Base-by-base conservation (phyloP, 345 rosid genomes). In the Pugionium dolabratum region DNA sequence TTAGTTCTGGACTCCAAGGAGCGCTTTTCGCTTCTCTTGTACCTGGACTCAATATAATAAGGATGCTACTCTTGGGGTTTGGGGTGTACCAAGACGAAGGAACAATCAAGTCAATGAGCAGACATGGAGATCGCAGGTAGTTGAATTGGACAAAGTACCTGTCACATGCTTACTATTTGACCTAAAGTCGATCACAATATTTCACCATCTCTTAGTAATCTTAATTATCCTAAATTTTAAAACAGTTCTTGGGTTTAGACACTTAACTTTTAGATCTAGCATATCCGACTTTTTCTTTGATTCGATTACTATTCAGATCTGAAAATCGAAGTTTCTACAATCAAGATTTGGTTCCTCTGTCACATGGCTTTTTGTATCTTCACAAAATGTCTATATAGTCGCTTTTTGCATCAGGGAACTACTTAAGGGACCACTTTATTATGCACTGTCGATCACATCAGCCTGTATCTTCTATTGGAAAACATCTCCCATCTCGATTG, bases 51-150 rank as follows among this genome's bases (percentile, higher is more conserved):
- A 88, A 90, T 73, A 78, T 90, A 27, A 36, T 86, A 69, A 82
- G 85, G 48, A 75, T 90, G 95, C 78, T 94, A 74, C 79, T 94
- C 42, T 67, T 94, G 59, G 99, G 99, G 28, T 74, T 71, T 58
- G 96, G 97, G 59, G 68, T 88, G 37, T 76, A 75, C 86, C 86
- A 90, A 62, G 89, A 90, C 71, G 90, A 88, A 80, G 95, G 88
- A 64, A 86, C 80, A 0, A 91, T 90, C 70, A 86, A 88, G 86
- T 88, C 99, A 56, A 94, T 90, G 96, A 86, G 97, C 80, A 84
- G 99, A 85, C 79, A 77, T 40, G 97, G 99, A 63, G 86, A 94
- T 66, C 78, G 66, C 82, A 88, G 99, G 99, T 90, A 61, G 26
- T 64, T 74, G 2, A 28, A 8, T 36, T 2, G 11, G 18, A 66